These are phyloP conservation scores for Phytophthora uliginosa DNA, from an alignment of 352 stramenopile species.

Conservation along the genomic window DNA sequence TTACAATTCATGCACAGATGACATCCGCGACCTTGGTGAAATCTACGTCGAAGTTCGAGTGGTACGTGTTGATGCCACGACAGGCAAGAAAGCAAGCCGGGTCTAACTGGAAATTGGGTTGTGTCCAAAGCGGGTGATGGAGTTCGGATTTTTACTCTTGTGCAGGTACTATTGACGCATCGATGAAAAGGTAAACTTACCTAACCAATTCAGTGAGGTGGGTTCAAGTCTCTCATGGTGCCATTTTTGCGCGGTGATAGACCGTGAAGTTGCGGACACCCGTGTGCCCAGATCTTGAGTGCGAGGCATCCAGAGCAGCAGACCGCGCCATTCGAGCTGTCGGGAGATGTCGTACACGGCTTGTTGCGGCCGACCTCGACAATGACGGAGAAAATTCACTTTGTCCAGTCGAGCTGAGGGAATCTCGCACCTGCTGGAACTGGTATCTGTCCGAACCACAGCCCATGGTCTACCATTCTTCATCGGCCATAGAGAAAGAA, in stretches of 20 bases:
- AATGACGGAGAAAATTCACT: constrained; percentile 54
- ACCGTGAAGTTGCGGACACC: constrained; percentile 57
- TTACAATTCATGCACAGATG: constrained; percentile 42
- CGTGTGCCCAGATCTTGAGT: constrained; percentile 27
- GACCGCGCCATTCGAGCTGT: constrained; percentile 42
- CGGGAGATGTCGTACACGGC: constrained; percentile 56
- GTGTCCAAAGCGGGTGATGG: constrained; percentile 59
- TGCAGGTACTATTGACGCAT: constrained; percentile 74
- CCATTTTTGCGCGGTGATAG: constrained; percentile 21
- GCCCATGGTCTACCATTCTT: too few relatives aligned
- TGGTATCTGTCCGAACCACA: too few relatives aligned
- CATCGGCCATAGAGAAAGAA: too few relatives aligned
- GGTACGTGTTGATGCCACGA: constrained; percentile 31
- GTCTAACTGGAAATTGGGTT: constrained; percentile 9
- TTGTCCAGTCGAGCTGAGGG: constrained; percentile 10
- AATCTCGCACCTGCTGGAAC: not conserved
- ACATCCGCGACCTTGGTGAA: constrained; percentile 71
- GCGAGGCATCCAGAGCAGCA: constrained; percentile 14
- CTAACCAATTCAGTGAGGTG: not conserved
- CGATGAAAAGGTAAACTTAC: constrained; percentile 56
- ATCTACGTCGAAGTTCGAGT: constrained; percentile 71
- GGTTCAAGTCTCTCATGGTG: not conserved
- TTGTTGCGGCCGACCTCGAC: constrained; percentile 34
- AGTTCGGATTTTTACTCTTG: constrained; percentile 72
- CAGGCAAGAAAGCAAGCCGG: not conserved